Percentiles rank a stretch among this genome's conserved stretches.
These are phyloP conservation scores for Apiosordaria backusii DNA, from an alignment of 495 filamentous ascomycete species.

Conservation along the genomic window DNA sequence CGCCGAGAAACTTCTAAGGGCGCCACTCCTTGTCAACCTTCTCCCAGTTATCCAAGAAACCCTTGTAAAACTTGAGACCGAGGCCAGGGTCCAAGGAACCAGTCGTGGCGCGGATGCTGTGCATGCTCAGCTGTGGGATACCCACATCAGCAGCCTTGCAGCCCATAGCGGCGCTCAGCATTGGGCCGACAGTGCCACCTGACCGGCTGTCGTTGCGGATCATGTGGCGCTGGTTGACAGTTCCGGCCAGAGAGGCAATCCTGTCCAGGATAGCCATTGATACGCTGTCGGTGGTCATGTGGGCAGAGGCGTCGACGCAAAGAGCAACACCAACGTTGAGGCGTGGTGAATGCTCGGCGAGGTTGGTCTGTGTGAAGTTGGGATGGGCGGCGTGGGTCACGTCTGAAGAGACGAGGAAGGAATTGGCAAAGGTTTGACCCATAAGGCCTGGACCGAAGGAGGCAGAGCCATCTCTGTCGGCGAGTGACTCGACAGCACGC, in stretches of 20 bases:
- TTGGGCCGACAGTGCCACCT: constrained; percentile 94
- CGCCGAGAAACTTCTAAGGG: constrained; percentile 4
- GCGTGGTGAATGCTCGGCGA: constrained; percentile 77
- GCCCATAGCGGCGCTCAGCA: constrained; percentile 76
- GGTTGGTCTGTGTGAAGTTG: constrained; percentile 79
- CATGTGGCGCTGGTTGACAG: constrained; percentile 82
- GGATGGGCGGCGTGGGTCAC: constrained; percentile 94
- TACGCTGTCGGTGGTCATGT: constrained; percentile 87
- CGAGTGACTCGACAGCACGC: constrained; percentile 71
- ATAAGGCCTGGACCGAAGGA: constrained; percentile 63
- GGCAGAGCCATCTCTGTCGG: constrained; percentile 20
- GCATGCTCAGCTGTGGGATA: constrained; percentile 91
- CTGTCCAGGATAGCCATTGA: constrained; percentile 71
- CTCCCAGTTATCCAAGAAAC: constrained; percentile 86
- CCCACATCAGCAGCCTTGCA: constrained; percentile 86
- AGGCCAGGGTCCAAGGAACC: constrained; percentile 83
- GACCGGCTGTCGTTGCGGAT: constrained; percentile 85
- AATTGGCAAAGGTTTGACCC: constrained; percentile 83
- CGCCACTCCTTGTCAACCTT: constrained; percentile 80
- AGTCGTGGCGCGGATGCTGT: constrained; percentile 86
- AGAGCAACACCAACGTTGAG: constrained; percentile 89
- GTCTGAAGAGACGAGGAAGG: constrained; percentile 88
- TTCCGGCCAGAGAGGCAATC: constrained; percentile 65
- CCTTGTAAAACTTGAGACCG: constrained; percentile 83
- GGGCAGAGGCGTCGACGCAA: constrained; percentile 81